Evolutionary conservation across 441 rosid species (phyloP), one percentile per base, ranked within the genome.

Genomic region (Omphalea diandra): DNA sequence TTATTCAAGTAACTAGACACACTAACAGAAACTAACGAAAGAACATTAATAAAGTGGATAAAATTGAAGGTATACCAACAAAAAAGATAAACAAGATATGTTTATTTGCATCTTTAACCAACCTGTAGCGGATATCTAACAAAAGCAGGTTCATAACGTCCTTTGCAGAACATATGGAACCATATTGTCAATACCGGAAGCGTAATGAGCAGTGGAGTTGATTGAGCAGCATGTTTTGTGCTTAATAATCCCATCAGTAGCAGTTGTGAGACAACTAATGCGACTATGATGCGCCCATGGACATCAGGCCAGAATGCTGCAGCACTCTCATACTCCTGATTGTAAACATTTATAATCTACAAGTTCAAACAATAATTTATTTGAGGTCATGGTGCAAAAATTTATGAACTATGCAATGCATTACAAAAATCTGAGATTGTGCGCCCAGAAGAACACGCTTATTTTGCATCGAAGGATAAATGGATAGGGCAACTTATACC

Each of bases 231-330:
- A 26, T 33, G 60, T 73, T 92, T 90, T 3, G 97, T 88, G 83
- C 91, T 90, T 40, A 94, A 70, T 65, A 89, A 73, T 54, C 99
- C 99, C 97, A 94, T 78, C 18, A 94, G 67, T 14, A 90, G 85
- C 70, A 94, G 76, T 74, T 94, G 96, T 0, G 99, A 90, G 72
- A 94, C 90, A 29, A 92, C 72, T 27, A 89, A 69, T 27, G 98
- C 99, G 29, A 74, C 68, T 47, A 92, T 71, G 41, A 94, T 77
- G 24, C 97, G 93, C 29, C 89, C 82, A 62, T 94, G 99, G 62
- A 94, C 92, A 75, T 87, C 97, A 11, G 94, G 99, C 99, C 97
- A 88, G 82, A 90, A 94, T 8, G 99, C 89, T 24, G 93, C 98
- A 22, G 86, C 99, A 70, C 97, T 90, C 82, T 94, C 98, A 12